Evolutionary conservation across 139 green algal genomes (phyloP).

Genomic region (Spirogloea muscicola): DNA sequence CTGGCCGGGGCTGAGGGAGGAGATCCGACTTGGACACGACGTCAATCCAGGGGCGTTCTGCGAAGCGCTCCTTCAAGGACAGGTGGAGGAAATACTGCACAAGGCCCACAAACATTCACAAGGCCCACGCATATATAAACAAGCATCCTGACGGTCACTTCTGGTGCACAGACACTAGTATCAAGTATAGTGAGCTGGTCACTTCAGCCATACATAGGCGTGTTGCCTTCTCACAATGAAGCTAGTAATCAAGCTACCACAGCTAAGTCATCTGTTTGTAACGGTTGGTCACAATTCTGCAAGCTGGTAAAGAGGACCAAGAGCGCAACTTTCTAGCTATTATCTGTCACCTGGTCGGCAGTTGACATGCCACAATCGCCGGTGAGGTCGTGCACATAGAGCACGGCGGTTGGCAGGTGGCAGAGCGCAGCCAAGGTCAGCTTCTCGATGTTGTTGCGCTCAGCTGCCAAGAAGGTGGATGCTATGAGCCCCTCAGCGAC

Average conservation of each 20-base stretch:
- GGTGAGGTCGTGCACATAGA: slow-evolving; percentile 90
- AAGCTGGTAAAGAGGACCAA: too few relatives aligned
- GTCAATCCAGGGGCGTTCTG: slow-evolving; percentile 82
- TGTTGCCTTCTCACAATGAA: too few relatives aligned
- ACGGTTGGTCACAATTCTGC: too few relatives aligned
- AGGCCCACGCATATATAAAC: background rate
- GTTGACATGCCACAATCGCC: slow-evolving; percentile 76
- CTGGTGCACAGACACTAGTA: too few relatives aligned
- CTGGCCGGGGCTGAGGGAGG: too few relatives aligned
- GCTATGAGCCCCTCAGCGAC: background rate
- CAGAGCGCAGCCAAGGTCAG: slow-evolving; percentile 86
- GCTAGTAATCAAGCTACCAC: too few relatives aligned
- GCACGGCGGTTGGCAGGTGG: slow-evolving; percentile 74
- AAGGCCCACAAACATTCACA: background rate
- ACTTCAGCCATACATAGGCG: too few relatives aligned
- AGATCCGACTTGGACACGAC: slow-evolving; percentile 90
- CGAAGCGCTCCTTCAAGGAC: slow-evolving; percentile 67
- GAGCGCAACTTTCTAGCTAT: too few relatives aligned
- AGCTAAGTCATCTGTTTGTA: too few relatives aligned
- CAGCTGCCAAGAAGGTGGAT: slow-evolving; percentile 11
- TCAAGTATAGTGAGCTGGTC: too few relatives aligned
- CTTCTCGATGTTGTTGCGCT: slow-evolving; percentile 92
- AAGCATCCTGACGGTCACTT: too few relatives aligned
- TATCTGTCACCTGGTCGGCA: slow-evolving; percentile 33
- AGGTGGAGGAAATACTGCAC: slow-evolving; percentile 21